These are phyloP conservation scores for Paxillus rubicundulus DNA, from an alignment of 768 basidiomycete genomes.

Conservation along the genomic window DNA sequence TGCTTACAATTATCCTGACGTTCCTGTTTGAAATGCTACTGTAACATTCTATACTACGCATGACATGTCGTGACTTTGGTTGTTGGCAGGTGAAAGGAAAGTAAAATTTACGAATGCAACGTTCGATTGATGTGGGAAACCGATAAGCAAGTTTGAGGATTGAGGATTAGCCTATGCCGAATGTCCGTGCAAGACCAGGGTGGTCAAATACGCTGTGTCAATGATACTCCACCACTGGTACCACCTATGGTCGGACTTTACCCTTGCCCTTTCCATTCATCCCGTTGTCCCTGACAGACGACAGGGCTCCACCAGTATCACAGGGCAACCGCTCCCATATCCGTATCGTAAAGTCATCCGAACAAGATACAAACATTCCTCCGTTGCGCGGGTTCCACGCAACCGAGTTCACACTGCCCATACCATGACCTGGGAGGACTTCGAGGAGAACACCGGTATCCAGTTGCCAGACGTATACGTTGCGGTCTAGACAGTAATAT, in stretches of 20 bases:
- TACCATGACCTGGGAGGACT: constrained; percentile 82
- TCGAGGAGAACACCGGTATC: constrained; percentile 83
- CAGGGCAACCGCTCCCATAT: constrained; percentile 70
- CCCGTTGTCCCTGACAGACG: constrained; percentile 20
- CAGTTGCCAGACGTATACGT: constrained; percentile 94
- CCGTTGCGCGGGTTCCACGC: constrained; percentile 92
- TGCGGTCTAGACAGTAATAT: constrained; percentile 61
- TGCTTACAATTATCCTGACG: constrained; percentile 10
- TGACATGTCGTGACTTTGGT: constrained; percentile 30
- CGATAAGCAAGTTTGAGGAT: constrained; percentile 7
- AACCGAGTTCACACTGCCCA: constrained; percentile 90
- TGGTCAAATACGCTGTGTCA: constrained; percentile 19
- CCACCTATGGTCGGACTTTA: constrained; percentile 49
- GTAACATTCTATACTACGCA: constrained; percentile 34
- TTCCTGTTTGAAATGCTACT: constrained; percentile 27
- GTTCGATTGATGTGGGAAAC: constrained; percentile 19
- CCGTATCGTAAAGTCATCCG: constrained; percentile 87
- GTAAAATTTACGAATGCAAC: constrained; percentile 19
- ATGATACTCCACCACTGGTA: constrained; percentile 14
- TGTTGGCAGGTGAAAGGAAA: constrained; percentile 7
- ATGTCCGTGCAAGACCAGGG: constrained; percentile 27
- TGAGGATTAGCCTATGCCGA: constrained; percentile 29
- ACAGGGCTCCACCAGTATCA: constrained; percentile 15
- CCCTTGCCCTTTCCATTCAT: constrained; percentile 62
- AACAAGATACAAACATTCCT: constrained; percentile 94